A percentile compares a stretch with the other conserved stretches of the same genome.
Conservation (phyloP, 2,329 filamentous ascomycete genomes). For the Ophiognomonia clavigignenti-juglandacearum region DNA sequence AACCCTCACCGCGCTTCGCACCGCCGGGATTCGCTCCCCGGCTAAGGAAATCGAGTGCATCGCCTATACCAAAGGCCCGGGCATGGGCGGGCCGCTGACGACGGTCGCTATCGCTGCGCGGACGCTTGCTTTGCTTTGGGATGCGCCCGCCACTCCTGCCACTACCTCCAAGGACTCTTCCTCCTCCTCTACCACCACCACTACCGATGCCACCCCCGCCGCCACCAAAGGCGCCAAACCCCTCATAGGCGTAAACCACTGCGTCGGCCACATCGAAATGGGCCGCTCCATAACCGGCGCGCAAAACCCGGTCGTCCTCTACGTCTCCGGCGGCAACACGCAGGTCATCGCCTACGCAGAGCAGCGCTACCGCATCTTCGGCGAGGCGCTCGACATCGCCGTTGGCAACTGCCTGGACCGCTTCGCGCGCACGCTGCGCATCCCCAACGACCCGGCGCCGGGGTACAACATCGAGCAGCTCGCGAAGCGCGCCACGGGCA, state of each 20-base stretch:
- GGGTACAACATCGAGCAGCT: slow-evolving; percentile 98
- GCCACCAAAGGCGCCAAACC: background rate
- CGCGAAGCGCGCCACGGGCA: slow-evolving; percentile 62
- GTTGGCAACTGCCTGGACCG: slow-evolving; percentile 97
- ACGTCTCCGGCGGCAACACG: slow-evolving; percentile 69
- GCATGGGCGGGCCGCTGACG: slow-evolving; percentile 92
- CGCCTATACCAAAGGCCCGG: slow-evolving; percentile 92
- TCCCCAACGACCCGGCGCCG: slow-evolving; percentile 92
- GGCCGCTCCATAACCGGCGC: slow-evolving; percentile 88
- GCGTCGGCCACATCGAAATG: slow-evolving; percentile 99
- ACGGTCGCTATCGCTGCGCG: slow-evolving; percentile 82
- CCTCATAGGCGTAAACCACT: slow-evolving; percentile 96
- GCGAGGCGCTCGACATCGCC: slow-evolving; percentile 94
- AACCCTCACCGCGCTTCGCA: slow-evolving; percentile 72
- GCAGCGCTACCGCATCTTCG: slow-evolving; percentile 94
- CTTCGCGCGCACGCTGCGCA: slow-evolving; percentile 85
- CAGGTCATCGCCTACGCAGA: slow-evolving; percentile 53
- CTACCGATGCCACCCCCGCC: no score
- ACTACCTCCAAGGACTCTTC: no score
- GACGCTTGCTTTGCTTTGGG: slow-evolving; percentile 78
- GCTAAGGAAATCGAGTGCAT: slow-evolving; percentile 76
- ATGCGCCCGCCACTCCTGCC: slow-evolving; percentile 45
- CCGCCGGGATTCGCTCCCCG: slow-evolving; percentile 53
- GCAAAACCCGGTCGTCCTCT: slow-evolving; percentile 86
- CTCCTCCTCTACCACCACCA: no score